Percentiles rank a stretch among this genome's conserved stretches.
Conservation (phyloP, 495 filamentous ascomycete species). For the Penicillium coffeae region DNA sequence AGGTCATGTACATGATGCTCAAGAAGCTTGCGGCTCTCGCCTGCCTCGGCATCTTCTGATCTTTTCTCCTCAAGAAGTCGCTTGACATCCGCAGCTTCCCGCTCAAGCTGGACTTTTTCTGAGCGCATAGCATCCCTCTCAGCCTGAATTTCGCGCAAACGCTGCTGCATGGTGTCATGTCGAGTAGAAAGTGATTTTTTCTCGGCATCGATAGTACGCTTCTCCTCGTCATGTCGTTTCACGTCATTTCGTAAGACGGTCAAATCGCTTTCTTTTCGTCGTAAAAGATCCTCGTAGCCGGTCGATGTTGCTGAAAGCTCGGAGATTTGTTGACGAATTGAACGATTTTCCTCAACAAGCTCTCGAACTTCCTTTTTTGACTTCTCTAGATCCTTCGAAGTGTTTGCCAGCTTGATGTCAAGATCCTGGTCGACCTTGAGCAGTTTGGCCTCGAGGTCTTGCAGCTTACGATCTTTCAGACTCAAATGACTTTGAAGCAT, state of each 20-base stretch:
- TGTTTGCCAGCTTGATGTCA: conserved; percentile 78
- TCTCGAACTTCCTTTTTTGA: conserved; percentile 68
- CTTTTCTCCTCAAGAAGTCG: conserved; percentile 80
- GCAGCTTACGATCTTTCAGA: conserved; percentile 84
- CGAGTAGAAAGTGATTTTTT: conserved; percentile 62
- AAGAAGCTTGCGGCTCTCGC: conserved; percentile 77
- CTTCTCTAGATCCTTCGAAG: conserved; percentile 75
- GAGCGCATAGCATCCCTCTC: conserved; percentile 82
- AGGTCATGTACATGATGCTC: conserved; percentile 85
- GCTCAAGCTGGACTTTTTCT: conserved; percentile 76
- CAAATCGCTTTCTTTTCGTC: conserved; percentile 91
- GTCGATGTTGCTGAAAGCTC: conserved; percentile 90
- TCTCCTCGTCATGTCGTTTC: conserved; percentile 72
- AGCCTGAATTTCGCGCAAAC: conserved; percentile 80
- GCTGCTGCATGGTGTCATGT: conserved; percentile 73
- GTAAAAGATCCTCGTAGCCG: conserved; percentile 86
- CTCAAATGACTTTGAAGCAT: conserved; percentile 89
- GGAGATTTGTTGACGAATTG: conserved; percentile 79
- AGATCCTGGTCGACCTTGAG: conserved; percentile 84
- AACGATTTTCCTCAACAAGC: conserved; percentile 73
- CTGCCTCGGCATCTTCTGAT: conserved; percentile 82
- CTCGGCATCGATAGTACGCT: conserved; percentile 72
- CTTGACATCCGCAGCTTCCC: conserved; percentile 86
- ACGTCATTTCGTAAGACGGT: conserved; percentile 78
- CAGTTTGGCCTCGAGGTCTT: conserved; percentile 81